Evolutionary conservation across 805 yeast genomes (phyloP), one percentile per base, ranked within the genome.

Genomic region (Candida pseudofarinosa): DNA sequence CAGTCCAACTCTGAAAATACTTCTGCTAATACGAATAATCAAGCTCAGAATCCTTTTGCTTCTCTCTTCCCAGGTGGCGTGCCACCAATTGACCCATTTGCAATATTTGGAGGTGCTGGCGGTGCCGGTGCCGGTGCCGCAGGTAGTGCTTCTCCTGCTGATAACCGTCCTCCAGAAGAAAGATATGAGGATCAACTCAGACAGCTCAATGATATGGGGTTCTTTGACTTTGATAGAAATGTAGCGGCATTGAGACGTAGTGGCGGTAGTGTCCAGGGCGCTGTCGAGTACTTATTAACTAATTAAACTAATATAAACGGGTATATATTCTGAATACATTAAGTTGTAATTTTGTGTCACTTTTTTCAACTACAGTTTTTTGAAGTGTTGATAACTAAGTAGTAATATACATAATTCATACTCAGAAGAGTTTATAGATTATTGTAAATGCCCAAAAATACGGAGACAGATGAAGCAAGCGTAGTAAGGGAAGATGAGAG

Each of bases 211-310:
- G 76, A 71, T 47, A 71, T 71, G 76, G 76, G 76, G n/a, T 91
- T 91, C 69, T 80, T 79, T 52, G 97, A 91, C 52, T 91, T 91
- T 59, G 98, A 91, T 52, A 77, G 87, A 52, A 93, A 93, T 58
- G 89, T 93, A 18, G 82, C 81, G 20, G 98, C 98, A 1, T 75
- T 93, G 55, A 81, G 97, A 69, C 81, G 98, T 67, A 81, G 91
- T 42, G 99, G 99, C 28, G 99, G 99, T 6, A 87, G 90, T 49
- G 97, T 91, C 19, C 97, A 91, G 67, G 97, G 97, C 37, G 99
- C 99, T 8, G 74, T 91, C 40, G 97, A 91, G 63, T 86, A 88
- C 41, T 69, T 90, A 53, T 74, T 90, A 44, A 52, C 54, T 26
- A 55, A 47, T 42, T 23, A 23, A 23, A 23, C 28, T 23, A 23